Evolutionary conservation across 495 filamentous ascomycete genomes (phyloP), one percentile per base, ranked within the genome.

Genomic region (Durotheca rogersii): DNA sequence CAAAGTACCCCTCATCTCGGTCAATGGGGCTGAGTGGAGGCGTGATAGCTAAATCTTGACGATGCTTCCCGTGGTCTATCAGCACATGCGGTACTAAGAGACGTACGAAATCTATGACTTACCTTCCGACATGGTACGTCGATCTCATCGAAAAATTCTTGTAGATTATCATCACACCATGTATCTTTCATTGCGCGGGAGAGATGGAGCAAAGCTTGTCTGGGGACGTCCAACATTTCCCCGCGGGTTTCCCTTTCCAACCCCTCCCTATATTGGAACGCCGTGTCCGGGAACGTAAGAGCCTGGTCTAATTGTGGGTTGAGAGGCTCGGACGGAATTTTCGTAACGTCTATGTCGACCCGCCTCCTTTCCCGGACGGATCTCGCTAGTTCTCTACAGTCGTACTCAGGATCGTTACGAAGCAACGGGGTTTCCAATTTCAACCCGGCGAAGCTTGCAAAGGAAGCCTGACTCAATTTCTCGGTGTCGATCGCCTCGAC

Each of bases 11-110:
- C 9, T 54, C 30, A 1, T 70, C 38, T 6, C 69, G 70, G 4
- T 64, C 54, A 12, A 66, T 40, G 1, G 83, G 82, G 30, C 81
- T 75, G 7, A 87, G 63, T 9, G 81, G 83, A 20, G 84, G 84
- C 7, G 83, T 82, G 19, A 85, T 42, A 48, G 49, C 19, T 29
- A 52, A 6, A 18, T 58, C 47, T 25, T 27, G 64, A 18, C n/a
- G n/a, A n/a, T n/a, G n/a, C n/a, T n/a, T n/a, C n/a, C n/a, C n/a
- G 16, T 27, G 7, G 10, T 17, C 44, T 54, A 47, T 12, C 2
- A 11, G 36, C 21, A 3, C 20, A 41, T 18, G 17, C 53, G 31
- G 39, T 25, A 21, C 5, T 9, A 27, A 4, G 9, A 27, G 4
- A 27, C 9, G 9, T 27, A 27, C 23, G 9, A 9, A 27, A 4